phyloP scores from a whole-genome alignment of 306 rosid genomes.

The Cucurbita maxima region DNA sequence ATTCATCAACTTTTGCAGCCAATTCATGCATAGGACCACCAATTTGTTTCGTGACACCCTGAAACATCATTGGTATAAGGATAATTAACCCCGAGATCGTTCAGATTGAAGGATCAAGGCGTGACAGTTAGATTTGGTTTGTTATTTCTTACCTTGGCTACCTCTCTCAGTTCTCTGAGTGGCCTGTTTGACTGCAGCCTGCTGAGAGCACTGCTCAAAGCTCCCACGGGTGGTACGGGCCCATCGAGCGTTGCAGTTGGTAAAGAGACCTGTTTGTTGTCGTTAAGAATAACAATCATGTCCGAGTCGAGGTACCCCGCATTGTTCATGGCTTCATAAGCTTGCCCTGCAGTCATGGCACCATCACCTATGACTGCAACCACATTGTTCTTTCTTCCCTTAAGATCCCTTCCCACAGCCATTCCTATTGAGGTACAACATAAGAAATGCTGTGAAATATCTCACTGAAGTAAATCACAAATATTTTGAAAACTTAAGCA shows the following conservation, averaged over 20 bases:
- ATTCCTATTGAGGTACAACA: slow-evolving; percentile 44
- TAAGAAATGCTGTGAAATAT: neutral
- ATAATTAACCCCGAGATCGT: slow-evolving; percentile 5
- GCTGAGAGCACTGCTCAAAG: slow-evolving; percentile 94
- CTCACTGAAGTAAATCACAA: neutral
- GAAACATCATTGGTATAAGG: slow-evolving; percentile 11
- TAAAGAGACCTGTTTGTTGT: slow-evolving; percentile 85
- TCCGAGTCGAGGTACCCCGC: slow-evolving; percentile 96
- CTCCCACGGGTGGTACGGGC: slow-evolving; percentile 83
- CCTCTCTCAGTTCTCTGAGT: slow-evolving; percentile 90
- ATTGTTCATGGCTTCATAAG: slow-evolving; percentile 98
- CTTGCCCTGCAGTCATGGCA: slow-evolving; percentile 99
- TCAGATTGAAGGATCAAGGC: neutral
- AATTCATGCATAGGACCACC: slow-evolving; percentile 93
- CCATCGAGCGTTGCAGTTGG: slow-evolving; percentile 96
- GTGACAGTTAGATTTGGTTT: neutral
- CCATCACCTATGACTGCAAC: slow-evolving; percentile 91
- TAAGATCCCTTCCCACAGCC: slow-evolving; percentile 95
- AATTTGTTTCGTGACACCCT: slow-evolving; percentile 86
- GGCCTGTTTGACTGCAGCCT: slow-evolving; percentile 83
- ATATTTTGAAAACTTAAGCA: neutral
- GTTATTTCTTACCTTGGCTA: slow-evolving; percentile 64
- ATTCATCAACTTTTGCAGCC: slow-evolving; percentile 96
- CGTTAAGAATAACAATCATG: slow-evolving; percentile 95
- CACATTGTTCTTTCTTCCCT: slow-evolving; percentile 61